Evolutionary conservation across 2,329 filamentous ascomycete genomes (phyloP).

Genomic region (Raffaelea arxii): DNA sequence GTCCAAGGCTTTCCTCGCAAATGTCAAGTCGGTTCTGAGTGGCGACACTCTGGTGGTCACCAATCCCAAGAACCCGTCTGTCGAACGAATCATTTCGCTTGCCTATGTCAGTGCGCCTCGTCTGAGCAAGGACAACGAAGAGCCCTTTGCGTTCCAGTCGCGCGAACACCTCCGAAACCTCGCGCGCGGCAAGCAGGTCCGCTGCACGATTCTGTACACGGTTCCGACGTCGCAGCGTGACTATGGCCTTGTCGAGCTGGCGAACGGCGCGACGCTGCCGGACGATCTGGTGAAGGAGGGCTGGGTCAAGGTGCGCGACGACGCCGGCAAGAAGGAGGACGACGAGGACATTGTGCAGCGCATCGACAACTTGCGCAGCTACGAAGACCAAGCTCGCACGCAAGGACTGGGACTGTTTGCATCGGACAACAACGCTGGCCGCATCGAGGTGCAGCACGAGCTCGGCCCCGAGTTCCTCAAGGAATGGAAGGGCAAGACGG

Average conservation of each 20-base stretch:
- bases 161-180: conserved; percentile 83
- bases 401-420: conserved; percentile 78
- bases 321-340: conserved; percentile 86
- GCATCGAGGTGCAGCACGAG: conserved; percentile 74
- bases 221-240: conserved; percentile 79
- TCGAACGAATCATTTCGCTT: conserved; percentile 80
- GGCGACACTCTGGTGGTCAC: conserved; percentile 85
- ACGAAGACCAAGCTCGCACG: conserved; percentile 69
- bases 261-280: conserved; percentile 67
- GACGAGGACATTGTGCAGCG: conserved; percentile 62
- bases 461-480: conserved; percentile 72
- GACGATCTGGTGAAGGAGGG: conserved; percentile 79
- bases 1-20: conserved; percentile 51
- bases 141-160: conserved; percentile 87
- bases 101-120: conserved; percentile 88
- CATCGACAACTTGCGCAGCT: conserved; percentile 65
- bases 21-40: conserved; percentile 88
- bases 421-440: conserved; percentile 47
- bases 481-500: conserved; percentile 72
- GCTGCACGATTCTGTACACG: conserved; percentile 78
- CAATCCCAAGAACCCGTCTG: conserved; percentile 68
- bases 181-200: conserved; percentile 75
- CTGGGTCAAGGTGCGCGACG: conserved; percentile 88
- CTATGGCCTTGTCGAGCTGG: conserved; percentile 72
- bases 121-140: conserved; percentile 79